Base-by-base conservation (phyloP, 1,139 yeast genomes). In the Wickerhamomyces sp. region DNA sequence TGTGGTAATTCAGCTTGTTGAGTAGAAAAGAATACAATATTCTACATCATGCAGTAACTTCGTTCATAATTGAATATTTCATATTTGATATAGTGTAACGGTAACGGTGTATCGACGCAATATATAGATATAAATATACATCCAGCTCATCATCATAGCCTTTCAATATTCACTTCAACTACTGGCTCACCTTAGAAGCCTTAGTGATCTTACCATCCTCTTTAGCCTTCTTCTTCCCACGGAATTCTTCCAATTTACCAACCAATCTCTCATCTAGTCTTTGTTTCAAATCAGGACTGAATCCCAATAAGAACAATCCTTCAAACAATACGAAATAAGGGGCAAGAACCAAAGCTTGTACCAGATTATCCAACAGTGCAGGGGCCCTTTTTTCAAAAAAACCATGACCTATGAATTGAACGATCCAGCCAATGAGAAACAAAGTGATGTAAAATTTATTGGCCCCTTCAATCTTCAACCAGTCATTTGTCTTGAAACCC, bases 321-420 rank as follows among this genome's bases (percentile, higher is more conserved):
- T 91, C 97, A 58, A 80, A 86, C 11, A 80, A 64, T 10, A 88
- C 95, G 55, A 91, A 89, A 51, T 76, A 87, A 2, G 97, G 97
- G 1, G 97, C 97, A 47, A 88, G 67, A 0, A 89, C 89, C 23
- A 91, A 57, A 2, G 96, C 94, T 54, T 88, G 96, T 11, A 81
- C 62, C 35, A 87, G 62, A 53, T 81, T 89, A 52, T 88, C 96
- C 33, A 86, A 57, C 39, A 91, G 62, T 0, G 97, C 96, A 0
- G 98, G 98, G 1, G 89, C 85, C 33, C 89, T 68, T 42, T 70
- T 70, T 55, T 91, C 98, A 51, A 77, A 85, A 14, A 74, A 70
- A 2, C 84, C 91, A 54, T 91, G 97, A 5, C 96, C 96, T 40
- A 82, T 68, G 58, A 91, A 88, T 54, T 91, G 97, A n/a, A 78